Evolutionary conservation across 2,329 filamentous ascomycete genomes (phyloP).

Genomic region (Biscogniauxia sp.): DNA sequence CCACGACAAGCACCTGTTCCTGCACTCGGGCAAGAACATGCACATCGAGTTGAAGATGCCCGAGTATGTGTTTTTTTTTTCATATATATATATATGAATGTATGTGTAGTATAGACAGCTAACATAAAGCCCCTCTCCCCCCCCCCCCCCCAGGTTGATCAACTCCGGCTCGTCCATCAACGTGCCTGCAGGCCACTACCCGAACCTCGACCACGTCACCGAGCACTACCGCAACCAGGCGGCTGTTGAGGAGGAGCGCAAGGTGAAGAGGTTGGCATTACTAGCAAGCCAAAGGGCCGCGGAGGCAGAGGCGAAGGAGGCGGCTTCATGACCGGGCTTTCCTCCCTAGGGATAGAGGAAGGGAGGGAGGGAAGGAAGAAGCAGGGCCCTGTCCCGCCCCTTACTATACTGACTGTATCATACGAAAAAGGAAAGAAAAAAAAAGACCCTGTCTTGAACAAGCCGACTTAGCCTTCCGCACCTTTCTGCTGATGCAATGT

Average conservation of each 20-base stretch:
- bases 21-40: conserved; percentile 43
- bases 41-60: conserved; percentile 54
- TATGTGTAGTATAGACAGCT: conserved; percentile 8
- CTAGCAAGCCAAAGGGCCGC: conserved; percentile 25
- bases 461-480: not conserved
- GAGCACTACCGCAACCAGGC: conserved; percentile 57
- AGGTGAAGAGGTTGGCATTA: conserved; percentile 46
- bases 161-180: conserved; percentile 50
- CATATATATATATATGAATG: not conserved
- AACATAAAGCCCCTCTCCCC: not conserved
- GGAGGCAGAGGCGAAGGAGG: conserved; percentile 23
- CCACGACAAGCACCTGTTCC: conserved; percentile 55
- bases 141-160: conserved; percentile 40
- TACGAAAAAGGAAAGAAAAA: no score
- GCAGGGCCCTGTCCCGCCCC: not conserved
- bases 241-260: conserved; percentile 53
- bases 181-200: conserved; percentile 53
- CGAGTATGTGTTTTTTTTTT: conserved; percentile 46
- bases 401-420: conserved; percentile 23
- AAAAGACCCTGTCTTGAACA: no score
- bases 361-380: not conserved
- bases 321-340: conserved; percentile 6
- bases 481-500: no score
- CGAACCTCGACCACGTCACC: conserved; percentile 54
- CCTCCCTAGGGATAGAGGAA: no score